Evolutionary conservation across 2,329 filamentous ascomycete species (phyloP).

Genomic region (Colletotrichum magnum): DNA sequence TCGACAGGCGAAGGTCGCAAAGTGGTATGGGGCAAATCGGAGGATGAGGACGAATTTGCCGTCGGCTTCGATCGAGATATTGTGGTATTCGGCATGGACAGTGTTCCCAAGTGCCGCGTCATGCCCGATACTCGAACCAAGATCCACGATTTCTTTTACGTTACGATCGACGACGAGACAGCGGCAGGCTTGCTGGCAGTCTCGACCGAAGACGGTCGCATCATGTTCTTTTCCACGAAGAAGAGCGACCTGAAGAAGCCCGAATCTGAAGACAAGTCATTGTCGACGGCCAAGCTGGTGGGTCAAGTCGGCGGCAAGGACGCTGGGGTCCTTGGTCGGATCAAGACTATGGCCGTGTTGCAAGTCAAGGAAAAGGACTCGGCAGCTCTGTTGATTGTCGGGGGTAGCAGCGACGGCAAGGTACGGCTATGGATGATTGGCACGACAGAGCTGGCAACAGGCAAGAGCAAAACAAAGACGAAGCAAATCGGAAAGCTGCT

Average conservation of each 20-base stretch:
- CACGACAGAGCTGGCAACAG: constrained; percentile 55
- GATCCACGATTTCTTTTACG: constrained; percentile 85
- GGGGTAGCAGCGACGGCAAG: constrained; percentile 87
- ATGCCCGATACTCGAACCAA: constrained; percentile 80
- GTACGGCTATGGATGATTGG: constrained; percentile 82
- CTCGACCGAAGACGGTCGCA: constrained; percentile 90
- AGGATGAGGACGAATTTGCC: constrained; percentile 85
- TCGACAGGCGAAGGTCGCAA: constrained; percentile 85
- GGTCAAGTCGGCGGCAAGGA: constrained; percentile 85
- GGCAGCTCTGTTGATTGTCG: constrained; percentile 70
- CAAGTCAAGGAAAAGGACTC: constrained; percentile 54
- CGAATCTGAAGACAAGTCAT: constrained; percentile 47
- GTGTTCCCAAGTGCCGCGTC: constrained; percentile 82
- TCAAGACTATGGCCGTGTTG: constrained; percentile 90
- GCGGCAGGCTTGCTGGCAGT: constrained; percentile 76
- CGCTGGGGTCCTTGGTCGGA: constrained; percentile 76
- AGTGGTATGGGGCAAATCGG: constrained; percentile 83
- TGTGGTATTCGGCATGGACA: constrained; percentile 90
- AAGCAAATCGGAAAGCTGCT: constrained; percentile 74
- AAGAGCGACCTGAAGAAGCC: constrained; percentile 59
- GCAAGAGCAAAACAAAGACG: constrained; percentile 42
- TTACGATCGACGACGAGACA: constrained; percentile 65
- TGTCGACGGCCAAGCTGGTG: constrained; percentile 75
- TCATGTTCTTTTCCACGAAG: constrained; percentile 85
- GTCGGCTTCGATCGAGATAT: constrained; percentile 90